Conservation (phyloP, 139 green algal species). For the Closterium sp. region DNA sequence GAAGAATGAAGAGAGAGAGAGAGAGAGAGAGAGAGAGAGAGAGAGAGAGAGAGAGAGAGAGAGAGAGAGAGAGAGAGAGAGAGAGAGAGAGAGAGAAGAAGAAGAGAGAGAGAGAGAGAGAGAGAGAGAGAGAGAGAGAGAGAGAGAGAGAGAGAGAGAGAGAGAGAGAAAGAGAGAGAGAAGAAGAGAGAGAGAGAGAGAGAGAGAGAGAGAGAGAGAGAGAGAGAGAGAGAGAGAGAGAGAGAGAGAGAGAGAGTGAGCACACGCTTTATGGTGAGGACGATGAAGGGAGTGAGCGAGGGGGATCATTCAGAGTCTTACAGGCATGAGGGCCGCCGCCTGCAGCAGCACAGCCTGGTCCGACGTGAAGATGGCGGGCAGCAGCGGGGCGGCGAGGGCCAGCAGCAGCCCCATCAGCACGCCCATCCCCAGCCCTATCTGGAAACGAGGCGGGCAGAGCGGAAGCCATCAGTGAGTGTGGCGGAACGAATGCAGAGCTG, state of each 20-base stretch:
- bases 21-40: background rate
- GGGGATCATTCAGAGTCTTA: background rate
- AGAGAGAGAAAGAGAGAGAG: background rate
- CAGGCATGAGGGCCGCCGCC: constrained; percentile 45
- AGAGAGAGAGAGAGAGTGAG: background rate
- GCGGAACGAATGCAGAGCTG: background rate
- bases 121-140: background rate
- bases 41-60: background rate
- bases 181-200: background rate
- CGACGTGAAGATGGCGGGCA: constrained; percentile 39
- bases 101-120: background rate
- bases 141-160: background rate
- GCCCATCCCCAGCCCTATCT: constrained; percentile 49
- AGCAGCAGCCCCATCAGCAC: constrained; percentile 37
- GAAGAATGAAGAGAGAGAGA: background rate
- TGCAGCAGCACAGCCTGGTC: constrained; percentile 33
- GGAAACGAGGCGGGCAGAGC: too few species aligned
- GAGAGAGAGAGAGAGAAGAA: too few species aligned
- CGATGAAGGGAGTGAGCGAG: background rate
- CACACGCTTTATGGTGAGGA: too few species aligned
- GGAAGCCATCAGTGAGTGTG: background rate
- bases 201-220: background rate
- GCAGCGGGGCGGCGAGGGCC: background rate
- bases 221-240: background rate
- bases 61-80: background rate